phyloP scores from a whole-genome alignment of 371 early-diverging fungal species.

The Zopfochytrium polystomum region DNA sequence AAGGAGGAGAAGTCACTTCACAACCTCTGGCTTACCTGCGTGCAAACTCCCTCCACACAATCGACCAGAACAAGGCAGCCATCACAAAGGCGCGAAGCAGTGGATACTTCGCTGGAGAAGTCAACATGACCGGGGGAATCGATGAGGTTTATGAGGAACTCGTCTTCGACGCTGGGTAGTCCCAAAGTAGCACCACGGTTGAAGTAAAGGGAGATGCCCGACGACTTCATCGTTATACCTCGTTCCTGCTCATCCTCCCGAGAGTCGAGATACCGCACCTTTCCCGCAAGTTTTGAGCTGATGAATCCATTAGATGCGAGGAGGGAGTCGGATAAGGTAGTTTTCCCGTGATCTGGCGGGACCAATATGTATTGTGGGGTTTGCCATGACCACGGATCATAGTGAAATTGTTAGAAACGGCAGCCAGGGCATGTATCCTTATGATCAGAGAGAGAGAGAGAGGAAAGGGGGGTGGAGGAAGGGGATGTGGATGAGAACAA shows the following conservation, averaged over 20 bases:
- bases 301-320: constrained; percentile 98
- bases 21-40: constrained; percentile 64
- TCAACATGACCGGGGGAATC: constrained; percentile 99
- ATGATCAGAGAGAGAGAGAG: background rate
- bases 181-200: background rate
- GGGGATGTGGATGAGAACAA: background rate
- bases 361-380: no score
- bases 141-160: constrained; percentile 93
- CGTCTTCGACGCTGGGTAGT: constrained; percentile 28
- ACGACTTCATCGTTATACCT: constrained; percentile 99
- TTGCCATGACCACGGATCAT: no score
- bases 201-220: constrained; percentile 90
- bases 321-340: constrained; percentile 97
- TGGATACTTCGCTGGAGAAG: constrained; percentile 95
- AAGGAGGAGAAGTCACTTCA: constrained; percentile 24
- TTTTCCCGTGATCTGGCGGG: constrained; percentile 77
- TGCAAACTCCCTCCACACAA: constrained; percentile 98
- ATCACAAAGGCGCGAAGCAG: constrained; percentile 95
- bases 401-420: no score
- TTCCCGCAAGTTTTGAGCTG: constrained; percentile 93
- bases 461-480: background rate
- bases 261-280: constrained; percentile 97
- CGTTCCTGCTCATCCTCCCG: constrained; percentile 98
- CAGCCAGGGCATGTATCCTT: no score
- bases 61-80: constrained; percentile 97